A percentile compares a stretch with the other conserved stretches of the same genome.
phyloP scores from a whole-genome alignment of 169 alveolate species.

The Hammondia hammondi region DNA sequence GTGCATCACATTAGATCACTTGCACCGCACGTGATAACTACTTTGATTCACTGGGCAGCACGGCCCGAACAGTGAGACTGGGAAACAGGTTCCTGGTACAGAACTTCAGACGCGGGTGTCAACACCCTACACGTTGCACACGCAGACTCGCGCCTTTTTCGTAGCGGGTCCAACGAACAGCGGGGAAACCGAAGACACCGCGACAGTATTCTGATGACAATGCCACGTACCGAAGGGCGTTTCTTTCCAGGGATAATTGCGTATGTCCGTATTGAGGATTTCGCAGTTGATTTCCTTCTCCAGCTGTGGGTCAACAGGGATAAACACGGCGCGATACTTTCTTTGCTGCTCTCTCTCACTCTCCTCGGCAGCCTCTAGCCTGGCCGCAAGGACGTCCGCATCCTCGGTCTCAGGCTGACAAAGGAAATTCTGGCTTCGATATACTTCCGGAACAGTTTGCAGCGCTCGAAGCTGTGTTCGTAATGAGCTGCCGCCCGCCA shows the following conservation, averaged over 20 bases:
- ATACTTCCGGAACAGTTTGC: background rate
- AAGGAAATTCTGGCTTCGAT: background rate
- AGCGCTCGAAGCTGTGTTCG: background rate
- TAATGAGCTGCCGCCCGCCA: background rate
- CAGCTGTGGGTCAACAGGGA: constrained; percentile 53
- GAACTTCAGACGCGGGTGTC: too few species aligned
- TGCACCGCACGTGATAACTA: too few species aligned
- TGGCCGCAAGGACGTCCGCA: background rate
- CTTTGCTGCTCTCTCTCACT: background rate
- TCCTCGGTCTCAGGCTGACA: background rate
- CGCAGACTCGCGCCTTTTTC: too few species aligned
- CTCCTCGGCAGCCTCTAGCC: constrained; percentile 27
- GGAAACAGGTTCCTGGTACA: too few species aligned
- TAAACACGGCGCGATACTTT: constrained; percentile 43
- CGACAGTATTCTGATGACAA: too few species aligned
- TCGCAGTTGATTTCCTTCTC: constrained; percentile 65
- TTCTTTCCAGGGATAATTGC: constrained; percentile 58
- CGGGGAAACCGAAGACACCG: too few species aligned
- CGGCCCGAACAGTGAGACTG: too few species aligned
- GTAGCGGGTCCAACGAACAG: too few species aligned
- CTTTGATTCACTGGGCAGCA: too few species aligned
- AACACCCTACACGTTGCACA: too few species aligned
- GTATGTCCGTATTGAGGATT: constrained; percentile 55
- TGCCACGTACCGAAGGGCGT: constrained; percentile 63
- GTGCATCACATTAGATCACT: too few species aligned